These are phyloP conservation scores for Rhizophagus prolifer DNA, from an alignment of 192 early-diverging fungal genomes.

Conservation along the genomic window DNA sequence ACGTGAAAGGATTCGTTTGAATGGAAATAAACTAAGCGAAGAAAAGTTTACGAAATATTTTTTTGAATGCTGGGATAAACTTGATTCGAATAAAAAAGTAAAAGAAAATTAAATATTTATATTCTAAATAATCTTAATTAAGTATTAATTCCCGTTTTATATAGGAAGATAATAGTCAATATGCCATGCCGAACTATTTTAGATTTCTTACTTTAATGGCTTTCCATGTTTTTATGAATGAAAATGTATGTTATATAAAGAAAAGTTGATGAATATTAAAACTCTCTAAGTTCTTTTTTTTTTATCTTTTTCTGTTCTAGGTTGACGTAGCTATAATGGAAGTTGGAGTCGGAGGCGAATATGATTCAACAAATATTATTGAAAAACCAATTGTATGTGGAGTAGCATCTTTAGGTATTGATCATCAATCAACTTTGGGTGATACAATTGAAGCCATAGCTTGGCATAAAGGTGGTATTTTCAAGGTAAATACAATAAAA, in stretches of 20 bases:
- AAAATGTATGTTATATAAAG: constrained; percentile 47
- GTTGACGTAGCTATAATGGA: constrained; percentile 82
- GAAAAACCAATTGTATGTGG: constrained; percentile 73
- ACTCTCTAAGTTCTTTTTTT: not conserved
- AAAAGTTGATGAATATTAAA: not conserved
- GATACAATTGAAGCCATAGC: constrained; percentile 75
- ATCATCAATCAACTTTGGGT: constrained; percentile 71
- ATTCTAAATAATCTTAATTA: not conserved
- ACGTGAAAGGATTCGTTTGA: constrained; percentile 91
- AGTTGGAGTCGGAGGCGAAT: constrained; percentile 83
- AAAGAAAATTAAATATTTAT: not conserved
- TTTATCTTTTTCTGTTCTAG: constrained; percentile 23
- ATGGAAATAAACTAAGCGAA: constrained; percentile 77
- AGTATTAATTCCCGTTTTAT: not conserved
- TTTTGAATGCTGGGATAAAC: constrained; percentile 77
- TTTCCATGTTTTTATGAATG: constrained; percentile 80
- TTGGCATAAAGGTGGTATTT: constrained; percentile 84
- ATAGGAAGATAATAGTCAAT: not conserved
- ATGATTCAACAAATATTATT: constrained; percentile 82
- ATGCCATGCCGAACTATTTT: constrained; percentile 76
- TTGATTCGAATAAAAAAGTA: constrained; percentile 42
- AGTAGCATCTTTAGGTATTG: constrained; percentile 76
- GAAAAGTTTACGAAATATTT: constrained; percentile 73
- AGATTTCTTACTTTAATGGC: constrained; percentile 89
- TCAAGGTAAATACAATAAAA: constrained; percentile 46